Evolutionary conservation across 495 filamentous ascomycete genomes (phyloP), one percentile per base, ranked within the genome.

Genomic region (Hypoxylon crocopeplum): DNA sequence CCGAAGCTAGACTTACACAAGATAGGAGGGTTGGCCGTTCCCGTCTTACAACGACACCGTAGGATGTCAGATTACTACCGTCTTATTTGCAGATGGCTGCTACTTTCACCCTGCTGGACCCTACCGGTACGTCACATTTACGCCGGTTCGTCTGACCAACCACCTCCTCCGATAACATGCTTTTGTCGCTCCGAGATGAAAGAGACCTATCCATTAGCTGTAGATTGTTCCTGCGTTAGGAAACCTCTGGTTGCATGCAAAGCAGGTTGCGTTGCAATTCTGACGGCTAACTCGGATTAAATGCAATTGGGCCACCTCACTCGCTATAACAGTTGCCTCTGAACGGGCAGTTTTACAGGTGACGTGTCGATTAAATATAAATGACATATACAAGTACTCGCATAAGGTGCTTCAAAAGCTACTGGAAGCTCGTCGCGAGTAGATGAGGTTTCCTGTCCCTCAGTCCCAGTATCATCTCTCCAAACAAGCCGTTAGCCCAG

Each of bases 401-500:
- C 49, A 64, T 56, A 48, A 47, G 25, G 39, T 45, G 7, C 19
- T 33, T 32, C 16, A 33, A 29, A 5, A 13, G 21, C 46, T 68
- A 67, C 65, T 72, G 70, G 63, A 71, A 71, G 59, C 62, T 72
- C 29, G 60, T 67, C 24, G 42, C 53, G 20, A 73, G 67, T 40
- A 85, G 33, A 48, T 75, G 51, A 37, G 79, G 81, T 67, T 78
- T 82, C 42, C 78, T 70, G 32, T 75, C 65, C 36, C 77, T 73
- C 29, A 86, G 62, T 56, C 76, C 76, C 25, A 86, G 62, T 40
- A 85, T 73, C 75, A 81, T 80, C 64, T 84, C 80, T 1, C 81
- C 82, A 57, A 84, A 84, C 41, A 84, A 66, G 12, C 83, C 81
- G 51, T 86, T 84, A 16, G 82, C 79, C 82, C 82, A 84, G 0